Evolutionary conservation across 2,329 filamentous ascomycete species (phyloP), one percentile per base, ranked within the genome.

Genomic region (Didymella pomorum): DNA sequence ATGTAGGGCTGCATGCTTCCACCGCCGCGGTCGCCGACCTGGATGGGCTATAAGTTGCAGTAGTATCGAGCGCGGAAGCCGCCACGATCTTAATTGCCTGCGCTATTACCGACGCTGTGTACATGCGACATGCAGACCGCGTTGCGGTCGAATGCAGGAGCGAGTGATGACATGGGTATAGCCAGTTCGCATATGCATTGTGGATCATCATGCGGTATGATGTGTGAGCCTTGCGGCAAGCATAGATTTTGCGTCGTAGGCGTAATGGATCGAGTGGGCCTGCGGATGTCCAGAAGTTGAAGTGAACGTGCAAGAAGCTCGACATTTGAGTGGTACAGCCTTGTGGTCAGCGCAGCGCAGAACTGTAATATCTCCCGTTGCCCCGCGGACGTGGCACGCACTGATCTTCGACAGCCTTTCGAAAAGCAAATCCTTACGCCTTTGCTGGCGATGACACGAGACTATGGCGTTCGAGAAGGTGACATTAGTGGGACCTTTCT

Each of bases 141-240:
- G 29, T 31, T 31, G 8, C 25, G 55, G 47, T 52, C 37, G 25
- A 29, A 41, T 33, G 9, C 49, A 49, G 44, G 44, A 44, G 44
- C 49, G 25, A 53, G 18, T 20, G 23, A 41, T 50, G 45, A 53
- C 50, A 58, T 45, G 49, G 56, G 31, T 53, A 28, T 23, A 52
- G 21, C 16, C 26, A n/a, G 48, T 21, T 29, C 39, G 37, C 39
- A 37, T 45, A 58, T 50, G 56, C 56, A 48, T 14, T 21, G 31
- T 49, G 28, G 29, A 53, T 39, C 35, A 20, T 39, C 16, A 39
- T 39, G 37, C 20, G n/a, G 20, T 18, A 12, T 7, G 7, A 39
- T 53, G 44, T n/a, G 23, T 29, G 23, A 21, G 16, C 39, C 25
- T 44, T 28, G 33, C 41, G 33, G 41, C 18, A 26, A 5, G 2